Percentiles rank a stretch among this genome's conserved stretches.
Evolutionary conservation across 345 rosid species (phyloP).

Genomic region (Balakata baccata): DNA sequence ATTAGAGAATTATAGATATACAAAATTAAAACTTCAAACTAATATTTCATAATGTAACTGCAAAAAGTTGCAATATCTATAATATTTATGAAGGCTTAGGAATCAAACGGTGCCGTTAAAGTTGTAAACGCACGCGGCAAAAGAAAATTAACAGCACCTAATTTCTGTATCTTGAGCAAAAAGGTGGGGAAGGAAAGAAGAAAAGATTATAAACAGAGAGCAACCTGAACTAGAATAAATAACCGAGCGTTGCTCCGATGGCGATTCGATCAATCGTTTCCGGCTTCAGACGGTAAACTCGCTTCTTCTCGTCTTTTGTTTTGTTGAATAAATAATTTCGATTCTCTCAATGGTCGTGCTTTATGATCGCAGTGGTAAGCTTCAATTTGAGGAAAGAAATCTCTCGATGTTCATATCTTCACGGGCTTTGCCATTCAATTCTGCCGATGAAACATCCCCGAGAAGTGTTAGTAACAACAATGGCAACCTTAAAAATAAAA

Average conservation of each 20-base stretch:
- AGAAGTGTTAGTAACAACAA: not conserved
- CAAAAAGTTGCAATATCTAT: too few relatives aligned
- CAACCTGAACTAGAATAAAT: not conserved
- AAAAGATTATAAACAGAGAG: not conserved
- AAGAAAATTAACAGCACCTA: not conserved
- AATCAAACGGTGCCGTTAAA: slow-evolving; percentile 11
- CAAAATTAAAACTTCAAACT: too few relatives aligned
- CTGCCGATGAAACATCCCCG: not conserved
- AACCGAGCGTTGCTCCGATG: slow-evolving; percentile 13
- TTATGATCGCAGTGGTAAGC: not conserved
- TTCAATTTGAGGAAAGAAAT: not conserved
- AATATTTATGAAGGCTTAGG: slow-evolving; percentile 5
- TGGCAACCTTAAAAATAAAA: slow-evolving; percentile 24
- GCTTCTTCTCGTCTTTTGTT: not conserved
- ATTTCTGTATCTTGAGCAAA: not conserved
- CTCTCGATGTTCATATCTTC: slow-evolving; percentile 31
- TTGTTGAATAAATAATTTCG: not conserved
- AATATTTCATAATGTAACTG: too few relatives aligned
- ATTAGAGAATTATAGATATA: too few relatives aligned
- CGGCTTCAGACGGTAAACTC: slow-evolving; percentile 14
- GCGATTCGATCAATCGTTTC: slow-evolving; percentile 25
- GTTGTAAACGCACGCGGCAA: too few relatives aligned
- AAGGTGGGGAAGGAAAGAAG: too few relatives aligned
- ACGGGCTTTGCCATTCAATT: slow-evolving; percentile 11
- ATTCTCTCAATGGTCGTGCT: not conserved